Evolutionary conservation across 2,329 filamentous ascomycete genomes (phyloP).

Genomic region (Penicillium carneum): DNA sequence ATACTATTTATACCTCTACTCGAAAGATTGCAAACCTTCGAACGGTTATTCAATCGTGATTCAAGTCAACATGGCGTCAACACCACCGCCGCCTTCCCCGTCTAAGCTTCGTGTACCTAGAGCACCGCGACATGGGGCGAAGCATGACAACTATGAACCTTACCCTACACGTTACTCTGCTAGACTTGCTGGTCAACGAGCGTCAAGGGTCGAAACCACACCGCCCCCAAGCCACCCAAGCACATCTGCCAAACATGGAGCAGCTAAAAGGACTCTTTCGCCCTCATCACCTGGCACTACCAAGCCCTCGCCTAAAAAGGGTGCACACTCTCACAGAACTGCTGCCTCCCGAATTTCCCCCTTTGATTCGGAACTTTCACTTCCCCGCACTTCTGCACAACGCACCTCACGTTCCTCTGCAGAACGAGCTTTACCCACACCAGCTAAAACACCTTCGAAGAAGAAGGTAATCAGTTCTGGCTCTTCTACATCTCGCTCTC

Average conservation of each 20-base stretch:
- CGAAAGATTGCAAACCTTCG: background rate
- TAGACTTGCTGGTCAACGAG: constrained; percentile 48
- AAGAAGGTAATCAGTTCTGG: constrained; percentile 60
- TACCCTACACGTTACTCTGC: constrained; percentile 52
- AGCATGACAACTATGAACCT: constrained; percentile 53
- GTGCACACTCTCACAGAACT: constrained; percentile 4
- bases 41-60: constrained; percentile 3
- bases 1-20: background rate
- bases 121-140: constrained; percentile 56
- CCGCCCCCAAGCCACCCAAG: constrained; percentile 42
- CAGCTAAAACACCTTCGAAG: constrained; percentile 65
- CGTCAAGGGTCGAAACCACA: constrained; percentile 39
- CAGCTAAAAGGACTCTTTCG: constrained; percentile 28
- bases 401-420: constrained; percentile 28
- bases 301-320: constrained; percentile 40
- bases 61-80: constrained; percentile 50
- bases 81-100: constrained; percentile 51
- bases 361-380: constrained; percentile 28
- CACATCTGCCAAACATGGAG: constrained; percentile 27
- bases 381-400: constrained; percentile 33
- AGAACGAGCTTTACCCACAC: constrained; percentile 64
- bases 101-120: constrained; percentile 51
- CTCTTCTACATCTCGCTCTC: constrained; percentile 59
- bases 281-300: constrained; percentile 9
- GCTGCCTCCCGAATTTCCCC: constrained; percentile 17